Percentiles rank a stretch among this genome's conserved stretches.
phyloP scores from a whole-genome alignment of 129 eudicot genomes.

The Flaveria sonorensis region DNA sequence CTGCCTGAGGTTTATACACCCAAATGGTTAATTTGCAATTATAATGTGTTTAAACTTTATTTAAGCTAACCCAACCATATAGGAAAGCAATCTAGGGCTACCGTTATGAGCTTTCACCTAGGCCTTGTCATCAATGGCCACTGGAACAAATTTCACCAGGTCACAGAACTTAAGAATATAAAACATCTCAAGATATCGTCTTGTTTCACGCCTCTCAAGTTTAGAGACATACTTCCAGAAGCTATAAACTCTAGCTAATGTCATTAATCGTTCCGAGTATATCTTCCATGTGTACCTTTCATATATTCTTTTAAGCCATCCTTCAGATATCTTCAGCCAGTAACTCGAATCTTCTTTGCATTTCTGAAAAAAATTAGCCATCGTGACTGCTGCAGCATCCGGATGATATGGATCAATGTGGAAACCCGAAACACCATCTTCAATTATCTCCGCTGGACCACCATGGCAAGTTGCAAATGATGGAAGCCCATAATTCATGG shows the following conservation, averaged over 20 bases:
- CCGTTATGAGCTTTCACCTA: conserved; percentile 27
- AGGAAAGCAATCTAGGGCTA: conserved; percentile 1
- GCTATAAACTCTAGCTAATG: conserved; percentile 90
- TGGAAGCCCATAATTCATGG: conserved; percentile 96
- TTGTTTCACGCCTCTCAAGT: conserved; percentile 89
- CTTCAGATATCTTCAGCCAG: conserved; percentile 76
- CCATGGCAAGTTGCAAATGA: conserved; percentile 95
- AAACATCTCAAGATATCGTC: conserved; percentile 98
- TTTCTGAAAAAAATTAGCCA: conserved; percentile 65
- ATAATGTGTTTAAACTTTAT: conserved; percentile 27
- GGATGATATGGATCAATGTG: conserved; percentile 98
- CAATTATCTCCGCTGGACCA: conserved; percentile 93
- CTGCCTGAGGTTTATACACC: conserved; percentile 8
- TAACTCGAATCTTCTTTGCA: conserved; percentile 62
- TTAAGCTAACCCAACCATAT: conserved; percentile 23
- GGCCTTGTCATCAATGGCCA: conserved; percentile 55
- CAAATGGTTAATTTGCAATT: conserved; percentile 16
- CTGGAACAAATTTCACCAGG: conserved; percentile 79
- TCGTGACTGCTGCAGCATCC: conserved; percentile 57
- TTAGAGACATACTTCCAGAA: conserved; percentile 95
- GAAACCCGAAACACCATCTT: conserved; percentile 86
- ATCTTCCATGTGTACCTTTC: conserved; percentile 99
- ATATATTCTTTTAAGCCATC: conserved; percentile 66
- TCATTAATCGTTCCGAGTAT: conserved; percentile 88
- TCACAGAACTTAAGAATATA: conserved; percentile 94